These are phyloP conservation scores for Beauveria scarabaeidicola DNA, from an alignment of 2,329 filamentous ascomycete genomes.

Conservation along the genomic window DNA sequence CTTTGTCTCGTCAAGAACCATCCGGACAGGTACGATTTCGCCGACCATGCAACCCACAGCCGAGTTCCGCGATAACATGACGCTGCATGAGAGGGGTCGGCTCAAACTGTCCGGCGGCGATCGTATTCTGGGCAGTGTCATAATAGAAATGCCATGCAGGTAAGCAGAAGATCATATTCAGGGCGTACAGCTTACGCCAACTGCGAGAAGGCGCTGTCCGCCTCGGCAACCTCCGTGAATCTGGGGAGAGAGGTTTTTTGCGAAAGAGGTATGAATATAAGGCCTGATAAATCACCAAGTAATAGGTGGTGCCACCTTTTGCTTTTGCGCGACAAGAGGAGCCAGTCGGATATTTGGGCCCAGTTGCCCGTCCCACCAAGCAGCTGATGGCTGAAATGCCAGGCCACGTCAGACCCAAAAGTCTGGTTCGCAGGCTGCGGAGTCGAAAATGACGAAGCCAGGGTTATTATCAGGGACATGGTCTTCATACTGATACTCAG, in stretches of 20 bases:
- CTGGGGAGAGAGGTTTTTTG: not conserved
- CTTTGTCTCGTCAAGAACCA: not conserved
- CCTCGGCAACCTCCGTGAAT: not conserved
- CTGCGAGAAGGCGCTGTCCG: not conserved
- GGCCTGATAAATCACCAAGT: too few relatives aligned
- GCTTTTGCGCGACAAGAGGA: too few relatives aligned
- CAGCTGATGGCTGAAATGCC: not conserved
- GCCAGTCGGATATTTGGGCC: not conserved
- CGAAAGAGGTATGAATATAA: too few relatives aligned
- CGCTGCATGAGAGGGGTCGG: not conserved
- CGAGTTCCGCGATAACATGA: not conserved
- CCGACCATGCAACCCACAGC: not conserved
- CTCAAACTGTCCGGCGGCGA: constrained; percentile 2
- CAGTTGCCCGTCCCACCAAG: not conserved
- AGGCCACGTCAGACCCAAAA: not conserved
- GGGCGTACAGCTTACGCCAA: not conserved
- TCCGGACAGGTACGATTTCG: not conserved
- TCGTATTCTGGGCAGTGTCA: not conserved
- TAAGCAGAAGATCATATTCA: not conserved
- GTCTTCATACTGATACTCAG: too few relatives aligned
- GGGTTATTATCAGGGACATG: not conserved
- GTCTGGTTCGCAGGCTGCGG: not conserved
- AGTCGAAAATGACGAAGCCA: not conserved
- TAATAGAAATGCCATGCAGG: constrained; percentile 7
- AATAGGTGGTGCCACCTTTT: too few relatives aligned